These are phyloP conservation scores for Hibiscus trionum DNA, from an alignment of 345 rosid species.

Conservation along the genomic window DNA sequence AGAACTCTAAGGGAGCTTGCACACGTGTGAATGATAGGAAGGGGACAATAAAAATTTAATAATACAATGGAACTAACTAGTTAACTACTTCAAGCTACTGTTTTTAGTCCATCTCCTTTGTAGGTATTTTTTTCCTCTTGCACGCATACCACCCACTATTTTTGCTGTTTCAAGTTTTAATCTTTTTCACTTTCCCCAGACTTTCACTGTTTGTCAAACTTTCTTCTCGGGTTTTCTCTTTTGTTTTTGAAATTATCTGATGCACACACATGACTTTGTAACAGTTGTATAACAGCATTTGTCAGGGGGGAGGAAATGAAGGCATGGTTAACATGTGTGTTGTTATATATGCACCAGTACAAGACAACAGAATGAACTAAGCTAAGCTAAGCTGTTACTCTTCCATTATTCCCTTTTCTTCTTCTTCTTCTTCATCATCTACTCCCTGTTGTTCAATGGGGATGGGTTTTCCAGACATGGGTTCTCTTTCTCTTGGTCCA, in stretches of 20 bases:
- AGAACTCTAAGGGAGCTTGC: background rate
- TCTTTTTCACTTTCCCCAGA: conserved; percentile 5
- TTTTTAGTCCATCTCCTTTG: background rate
- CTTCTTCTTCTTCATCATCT: background rate
- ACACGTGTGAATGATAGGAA: conserved; percentile 6
- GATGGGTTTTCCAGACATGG: conserved; percentile 38
- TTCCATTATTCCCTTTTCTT: conserved; percentile 5
- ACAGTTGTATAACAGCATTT: conserved; percentile 42
- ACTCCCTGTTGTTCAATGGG: conserved; percentile 14
- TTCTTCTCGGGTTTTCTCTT: background rate
- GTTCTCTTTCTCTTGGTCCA: conserved; percentile 36
- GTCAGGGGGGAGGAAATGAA: conserved; percentile 34
- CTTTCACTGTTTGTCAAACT: background rate
- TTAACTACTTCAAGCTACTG: background rate
- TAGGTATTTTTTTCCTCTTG: conserved; percentile 13
- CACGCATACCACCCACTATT: no score
- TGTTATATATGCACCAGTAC: conserved; percentile 19
- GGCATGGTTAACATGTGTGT: conserved; percentile 22
- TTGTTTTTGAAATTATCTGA: background rate
- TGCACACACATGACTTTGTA: conserved; percentile 27
- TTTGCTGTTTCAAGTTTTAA: conserved; percentile 3
- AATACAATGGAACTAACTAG: background rate
- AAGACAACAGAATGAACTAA: conserved; percentile 11
- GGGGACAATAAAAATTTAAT: background rate
- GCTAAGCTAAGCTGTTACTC: background rate